These are phyloP conservation scores for Leccinum rimulosum DNA, from an alignment of 768 basidiomycete species.

Conservation along the genomic window DNA sequence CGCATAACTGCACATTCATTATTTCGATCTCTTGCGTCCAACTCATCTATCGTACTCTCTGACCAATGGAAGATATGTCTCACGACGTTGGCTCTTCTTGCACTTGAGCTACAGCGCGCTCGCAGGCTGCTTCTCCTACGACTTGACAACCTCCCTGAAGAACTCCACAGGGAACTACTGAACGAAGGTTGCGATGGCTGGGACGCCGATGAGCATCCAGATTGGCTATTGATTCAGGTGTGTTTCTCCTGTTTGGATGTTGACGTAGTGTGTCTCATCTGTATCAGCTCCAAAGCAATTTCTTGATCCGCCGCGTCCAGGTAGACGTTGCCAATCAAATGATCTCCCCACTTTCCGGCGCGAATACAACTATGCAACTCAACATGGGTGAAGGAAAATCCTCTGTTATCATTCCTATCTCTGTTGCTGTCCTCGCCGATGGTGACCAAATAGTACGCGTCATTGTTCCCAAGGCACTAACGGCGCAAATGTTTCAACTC, in stretches of 20 bases:
- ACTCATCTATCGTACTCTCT: constrained; percentile 14
- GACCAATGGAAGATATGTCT: constrained; percentile 33
- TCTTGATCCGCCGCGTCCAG: constrained; percentile 44
- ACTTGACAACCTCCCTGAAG: constrained; percentile 24
- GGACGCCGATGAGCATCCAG: constrained; percentile 24
- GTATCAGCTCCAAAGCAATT: constrained; percentile 43
- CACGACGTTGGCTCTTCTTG: constrained; percentile 27
- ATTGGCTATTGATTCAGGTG: constrained; percentile 49
- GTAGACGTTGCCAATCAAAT: constrained; percentile 42
- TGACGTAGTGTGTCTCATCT: too few species aligned
- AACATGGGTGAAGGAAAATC: constrained; percentile 63
- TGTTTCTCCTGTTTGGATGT: not conserved
- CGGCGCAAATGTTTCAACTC: constrained; percentile 46
- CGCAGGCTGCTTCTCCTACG: constrained; percentile 32
- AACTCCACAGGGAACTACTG: constrained; percentile 29
- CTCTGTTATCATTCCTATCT: constrained; percentile 46
- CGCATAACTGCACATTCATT: constrained; percentile 31
- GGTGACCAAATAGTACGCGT: constrained; percentile 44
- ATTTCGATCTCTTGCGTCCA: constrained; percentile 29
- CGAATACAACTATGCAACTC: constrained; percentile 45
- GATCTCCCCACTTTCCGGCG: constrained; percentile 37
- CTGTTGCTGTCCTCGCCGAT: constrained; percentile 40
- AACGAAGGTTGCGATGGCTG: constrained; percentile 24
- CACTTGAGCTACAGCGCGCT: constrained; percentile 37
- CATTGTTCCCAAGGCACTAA: constrained; percentile 48